Evolutionary conservation across 345 rosid species (phyloP).

Genomic region (Cardamine resedifolia): DNA sequence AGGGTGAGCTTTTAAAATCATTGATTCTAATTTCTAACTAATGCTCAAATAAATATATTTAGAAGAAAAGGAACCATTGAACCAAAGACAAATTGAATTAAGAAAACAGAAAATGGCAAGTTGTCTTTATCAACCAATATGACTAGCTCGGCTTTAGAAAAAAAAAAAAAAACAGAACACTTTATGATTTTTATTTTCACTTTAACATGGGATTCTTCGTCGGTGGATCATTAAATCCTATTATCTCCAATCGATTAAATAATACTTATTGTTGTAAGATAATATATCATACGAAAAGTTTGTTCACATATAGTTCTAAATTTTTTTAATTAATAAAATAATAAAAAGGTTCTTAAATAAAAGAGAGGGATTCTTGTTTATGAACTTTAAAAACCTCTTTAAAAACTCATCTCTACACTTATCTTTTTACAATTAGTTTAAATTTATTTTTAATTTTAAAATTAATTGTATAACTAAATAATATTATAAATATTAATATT

Average conservation of each 20-base stretch:
- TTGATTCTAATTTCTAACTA: neutral
- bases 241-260: constrained; percentile 3
- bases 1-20: neutral
- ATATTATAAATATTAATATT: no score
- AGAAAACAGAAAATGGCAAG: neutral
- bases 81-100: neutral
- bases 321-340: no score
- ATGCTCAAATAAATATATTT: neutral
- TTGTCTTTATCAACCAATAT: constrained; percentile 10
- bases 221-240: constrained; percentile 33
- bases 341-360: no score
- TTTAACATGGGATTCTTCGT: constrained; percentile 35
- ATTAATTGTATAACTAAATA: no score
- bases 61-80: neutral
- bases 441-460: no score
- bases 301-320: no score
- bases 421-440: no score
- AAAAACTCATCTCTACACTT: no score
- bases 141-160: constrained; percentile 8
- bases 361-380: no score
- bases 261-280: neutral
- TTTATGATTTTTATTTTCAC: constrained; percentile 19
- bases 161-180: neutral
- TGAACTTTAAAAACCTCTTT: no score
- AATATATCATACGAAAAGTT: constrained; percentile 16